Conservation (phyloP, 306 rosid species). For the Glycine soja region DNA sequence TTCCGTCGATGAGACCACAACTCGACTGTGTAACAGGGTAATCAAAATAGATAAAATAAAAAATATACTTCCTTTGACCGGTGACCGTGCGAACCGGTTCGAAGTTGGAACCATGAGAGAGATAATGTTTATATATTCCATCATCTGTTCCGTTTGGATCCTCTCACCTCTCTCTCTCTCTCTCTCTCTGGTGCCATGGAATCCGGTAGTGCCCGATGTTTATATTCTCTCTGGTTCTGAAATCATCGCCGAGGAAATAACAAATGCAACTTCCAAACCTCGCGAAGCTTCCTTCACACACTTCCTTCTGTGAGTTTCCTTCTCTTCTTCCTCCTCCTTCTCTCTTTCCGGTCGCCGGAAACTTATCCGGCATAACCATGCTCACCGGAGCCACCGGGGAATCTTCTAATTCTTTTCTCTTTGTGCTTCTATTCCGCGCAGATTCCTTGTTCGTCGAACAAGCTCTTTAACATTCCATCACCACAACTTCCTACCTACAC, state of each 20-base stretch:
- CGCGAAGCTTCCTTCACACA: constrained; percentile 23
- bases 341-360: constrained; percentile 39
- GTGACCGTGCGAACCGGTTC: constrained; percentile 67
- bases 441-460: constrained; percentile 29
- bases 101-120: constrained; percentile 40
- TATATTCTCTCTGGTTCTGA: constrained; percentile 39
- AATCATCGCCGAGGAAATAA: constrained; percentile 37
- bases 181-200: constrained; percentile 44
- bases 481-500: background rate
- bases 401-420: constrained; percentile 17
- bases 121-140: constrained; percentile 73
- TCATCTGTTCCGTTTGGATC: constrained; percentile 56
- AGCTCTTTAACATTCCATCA: constrained; percentile 22
- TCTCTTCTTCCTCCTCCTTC: background rate
- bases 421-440: background rate
- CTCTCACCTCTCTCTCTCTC: constrained; percentile 48
- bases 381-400: background rate
- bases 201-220: constrained; percentile 44
- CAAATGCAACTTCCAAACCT: constrained; percentile 48
- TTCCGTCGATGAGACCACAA: constrained; percentile 53
- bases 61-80: constrained; percentile 55
- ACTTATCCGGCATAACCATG: constrained; percentile 46
- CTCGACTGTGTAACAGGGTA: background rate
- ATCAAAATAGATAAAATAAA: background rate
- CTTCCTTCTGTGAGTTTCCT: constrained; percentile 32